phyloP scores from a whole-genome alignment of 768 basidiomycete genomes.

The Epithele typhae region DNA sequence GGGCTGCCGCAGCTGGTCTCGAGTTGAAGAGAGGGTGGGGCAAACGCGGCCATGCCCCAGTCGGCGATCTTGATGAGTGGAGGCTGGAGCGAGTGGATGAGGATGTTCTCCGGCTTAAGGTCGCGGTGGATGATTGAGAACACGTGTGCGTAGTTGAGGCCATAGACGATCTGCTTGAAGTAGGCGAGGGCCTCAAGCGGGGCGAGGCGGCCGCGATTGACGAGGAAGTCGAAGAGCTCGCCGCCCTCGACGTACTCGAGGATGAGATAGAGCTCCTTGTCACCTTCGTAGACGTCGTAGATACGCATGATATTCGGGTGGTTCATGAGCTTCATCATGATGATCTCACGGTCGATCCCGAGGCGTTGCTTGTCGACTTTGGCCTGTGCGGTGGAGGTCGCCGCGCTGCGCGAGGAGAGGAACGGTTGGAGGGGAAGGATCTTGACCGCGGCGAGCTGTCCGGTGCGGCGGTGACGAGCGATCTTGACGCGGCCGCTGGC shows the following conservation, averaged over 20 bases:
- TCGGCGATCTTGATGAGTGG: conserved; percentile 94
- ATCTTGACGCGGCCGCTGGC: conserved; percentile 94
- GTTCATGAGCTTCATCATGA: conserved; percentile 99
- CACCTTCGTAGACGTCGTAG: conserved; percentile 93
- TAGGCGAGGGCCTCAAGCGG: conserved; percentile 81
- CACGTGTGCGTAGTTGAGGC: conserved; percentile 93
- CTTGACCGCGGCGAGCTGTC: conserved; percentile 93
- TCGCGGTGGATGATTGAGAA: conserved; percentile 98
- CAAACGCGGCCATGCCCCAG: conserved; percentile 98
- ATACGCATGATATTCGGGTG: conserved; percentile 96
- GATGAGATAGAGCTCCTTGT: conserved; percentile 86
- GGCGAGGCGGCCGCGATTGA: conserved; percentile 79
- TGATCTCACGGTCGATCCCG: conserved; percentile 91
- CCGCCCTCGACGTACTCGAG: conserved; percentile 96
- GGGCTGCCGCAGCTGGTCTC: conserved; percentile 96
- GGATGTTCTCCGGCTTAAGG: conserved; percentile 95
- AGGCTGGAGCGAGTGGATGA: conserved; percentile 78
- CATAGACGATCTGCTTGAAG: conserved; percentile 95
- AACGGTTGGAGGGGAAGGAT: conserved; percentile 85
- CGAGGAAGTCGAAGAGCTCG: conserved; percentile 94
- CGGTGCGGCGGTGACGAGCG: conserved; percentile 79
- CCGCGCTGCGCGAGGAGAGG: conserved; percentile 64
- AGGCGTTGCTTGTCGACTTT: conserved; percentile 80
- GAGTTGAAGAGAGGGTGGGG: conserved; percentile 76
- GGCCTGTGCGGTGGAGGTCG: conserved; percentile 60